These are phyloP conservation scores for Scutellaria barbata DNA, from an alignment of 257 asterid species.

Conservation along the genomic window DNA sequence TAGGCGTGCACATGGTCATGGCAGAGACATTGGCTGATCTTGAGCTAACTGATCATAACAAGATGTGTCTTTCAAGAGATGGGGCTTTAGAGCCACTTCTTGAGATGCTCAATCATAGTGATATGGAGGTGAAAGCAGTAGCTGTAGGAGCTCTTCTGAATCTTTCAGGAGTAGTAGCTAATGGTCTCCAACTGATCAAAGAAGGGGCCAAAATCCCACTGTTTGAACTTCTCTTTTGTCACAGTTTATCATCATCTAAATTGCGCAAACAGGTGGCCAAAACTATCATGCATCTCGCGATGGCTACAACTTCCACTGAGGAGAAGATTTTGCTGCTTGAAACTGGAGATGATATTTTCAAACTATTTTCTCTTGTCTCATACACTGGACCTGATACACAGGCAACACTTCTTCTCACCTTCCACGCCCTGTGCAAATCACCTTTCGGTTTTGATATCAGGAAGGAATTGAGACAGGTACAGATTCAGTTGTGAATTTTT, in stretches of 20 bases:
- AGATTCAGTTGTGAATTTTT: background rate
- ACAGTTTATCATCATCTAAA: constrained; percentile 34
- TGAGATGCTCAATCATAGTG: constrained; percentile 40
- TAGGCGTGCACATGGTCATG: constrained; percentile 40
- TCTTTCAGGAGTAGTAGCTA: constrained; percentile 46
- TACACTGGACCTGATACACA: constrained; percentile 41
- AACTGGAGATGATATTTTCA: constrained; percentile 47
- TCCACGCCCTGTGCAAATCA: constrained; percentile 49
- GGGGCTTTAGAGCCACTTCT: constrained; percentile 55
- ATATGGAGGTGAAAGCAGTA: constrained; percentile 36
- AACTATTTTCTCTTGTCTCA: constrained; percentile 52
- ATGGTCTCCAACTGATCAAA: constrained; percentile 47
- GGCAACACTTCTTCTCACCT: constrained; percentile 46
- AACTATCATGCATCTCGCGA: constrained; percentile 48
- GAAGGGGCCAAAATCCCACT: constrained; percentile 49
- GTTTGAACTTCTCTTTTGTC: constrained; percentile 50
- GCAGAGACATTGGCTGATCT: constrained; percentile 47
- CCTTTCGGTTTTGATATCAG: constrained; percentile 44
- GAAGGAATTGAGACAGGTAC: constrained; percentile 47
- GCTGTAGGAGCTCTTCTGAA: constrained; percentile 50
- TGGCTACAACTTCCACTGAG: constrained; percentile 37
- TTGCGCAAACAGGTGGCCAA: constrained; percentile 47
- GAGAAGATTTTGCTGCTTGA: constrained; percentile 41
- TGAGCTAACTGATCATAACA: constrained; percentile 53
- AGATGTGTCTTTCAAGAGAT: constrained; percentile 41